A percentile compares a stretch with the other conserved stretches of the same genome.
Conservation (phyloP, 148 eudicot genomes). For the Arbutus unedo region DNA sequence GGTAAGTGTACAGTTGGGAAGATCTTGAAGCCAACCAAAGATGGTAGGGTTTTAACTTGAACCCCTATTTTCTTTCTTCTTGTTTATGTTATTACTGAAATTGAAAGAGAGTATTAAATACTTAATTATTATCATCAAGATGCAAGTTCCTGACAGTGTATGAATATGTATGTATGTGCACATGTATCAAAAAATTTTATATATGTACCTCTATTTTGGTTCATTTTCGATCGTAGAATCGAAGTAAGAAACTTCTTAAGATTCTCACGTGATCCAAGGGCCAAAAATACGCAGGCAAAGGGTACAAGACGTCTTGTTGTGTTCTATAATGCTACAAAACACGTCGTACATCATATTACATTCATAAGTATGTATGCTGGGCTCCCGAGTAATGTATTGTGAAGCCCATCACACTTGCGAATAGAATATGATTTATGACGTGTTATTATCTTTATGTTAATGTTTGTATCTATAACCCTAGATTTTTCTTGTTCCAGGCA, state of each 20-base stretch:
- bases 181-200: neutral
- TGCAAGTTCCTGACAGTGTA: too few species aligned
- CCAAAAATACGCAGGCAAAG: too few species aligned
- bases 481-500: neutral
- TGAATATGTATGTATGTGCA: neutral
- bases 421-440: too few species aligned
- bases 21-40: neutral
- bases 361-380: neutral
- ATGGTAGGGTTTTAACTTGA: neutral
- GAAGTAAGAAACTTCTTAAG: too few species aligned
- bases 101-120: too few species aligned
- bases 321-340: neutral
- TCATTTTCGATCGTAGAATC: too few species aligned
- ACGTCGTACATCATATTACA: neutral
- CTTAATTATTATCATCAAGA: too few species aligned
- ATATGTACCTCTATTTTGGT: too few species aligned
- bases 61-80: neutral
- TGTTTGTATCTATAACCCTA: neutral
- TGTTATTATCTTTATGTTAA: neutral
- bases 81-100: neutral
- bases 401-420: neutral
- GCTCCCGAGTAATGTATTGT: neutral
- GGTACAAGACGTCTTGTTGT: too few species aligned
- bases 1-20: neutral
- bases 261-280: too few species aligned